A percentile compares a stretch with the other conserved stretches of the same genome.
Evolutionary conservation across 345 rosid genomes (phyloP).

Genomic region (Lagerstroemia speciosa): DNA sequence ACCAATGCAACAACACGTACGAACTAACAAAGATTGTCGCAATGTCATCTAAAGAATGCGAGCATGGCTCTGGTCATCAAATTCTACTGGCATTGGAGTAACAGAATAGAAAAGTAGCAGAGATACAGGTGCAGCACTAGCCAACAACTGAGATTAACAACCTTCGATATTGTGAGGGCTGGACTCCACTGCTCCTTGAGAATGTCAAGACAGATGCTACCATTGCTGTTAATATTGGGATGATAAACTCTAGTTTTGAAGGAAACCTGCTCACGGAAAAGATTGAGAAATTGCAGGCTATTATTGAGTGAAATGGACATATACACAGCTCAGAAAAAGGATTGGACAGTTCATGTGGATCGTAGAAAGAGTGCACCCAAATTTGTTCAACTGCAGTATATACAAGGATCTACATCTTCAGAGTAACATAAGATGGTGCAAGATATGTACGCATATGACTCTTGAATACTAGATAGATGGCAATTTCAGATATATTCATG

Average conservation of each 20-base stretch:
- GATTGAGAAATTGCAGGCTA: background rate
- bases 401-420: background rate
- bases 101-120: background rate
- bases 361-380: background rate
- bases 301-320: background rate
- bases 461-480: background rate
- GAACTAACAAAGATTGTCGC: background rate
- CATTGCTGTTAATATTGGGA: conserved; percentile 13
- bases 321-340: background rate
- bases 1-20: background rate
- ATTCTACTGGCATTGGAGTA: background rate
- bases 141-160: background rate
- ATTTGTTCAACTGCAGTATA: too few relatives aligned
- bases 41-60: too few relatives aligned
- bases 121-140: background rate
- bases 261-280: conserved; percentile 1
- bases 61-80: background rate
- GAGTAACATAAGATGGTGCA: background rate
- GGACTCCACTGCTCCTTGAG: conserved; percentile 17
- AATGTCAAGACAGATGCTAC: conserved; percentile 15
- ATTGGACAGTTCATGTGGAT: background rate
- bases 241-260: conserved; percentile 14
- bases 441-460: background rate
- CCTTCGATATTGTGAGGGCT: conserved; percentile 11
- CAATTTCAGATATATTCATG: background rate